These are phyloP conservation scores for Nelumbo lutea DNA, from an alignment of 164 flowering plant genomes.

Conservation along the genomic window DNA sequence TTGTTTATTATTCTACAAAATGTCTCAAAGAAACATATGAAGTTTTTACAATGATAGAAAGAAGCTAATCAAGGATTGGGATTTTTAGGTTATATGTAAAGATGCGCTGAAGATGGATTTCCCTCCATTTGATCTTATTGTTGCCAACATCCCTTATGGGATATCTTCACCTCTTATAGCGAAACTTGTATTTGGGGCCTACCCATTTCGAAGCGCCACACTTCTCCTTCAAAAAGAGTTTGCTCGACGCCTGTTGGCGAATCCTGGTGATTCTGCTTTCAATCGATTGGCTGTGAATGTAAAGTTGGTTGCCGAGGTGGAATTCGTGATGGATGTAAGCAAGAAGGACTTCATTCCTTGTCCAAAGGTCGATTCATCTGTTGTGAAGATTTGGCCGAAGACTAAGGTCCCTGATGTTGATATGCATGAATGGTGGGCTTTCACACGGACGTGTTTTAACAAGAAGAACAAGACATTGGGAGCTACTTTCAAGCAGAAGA, in stretches of 20 bases:
- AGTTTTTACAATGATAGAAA: not conserved
- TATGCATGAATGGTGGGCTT: conserved; percentile 81
- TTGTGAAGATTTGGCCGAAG: conserved; percentile 63
- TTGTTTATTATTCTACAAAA: conserved; percentile 39
- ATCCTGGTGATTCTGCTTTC: conserved; percentile 81
- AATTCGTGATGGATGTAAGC: conserved; percentile 83
- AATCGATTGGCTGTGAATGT: conserved; percentile 88
- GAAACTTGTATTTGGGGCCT: conserved; percentile 53
- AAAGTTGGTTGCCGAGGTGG: conserved; percentile 73
- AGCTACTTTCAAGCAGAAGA: conserved; percentile 87
- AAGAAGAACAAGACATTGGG: conserved; percentile 92
- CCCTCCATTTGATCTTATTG: conserved; percentile 71
- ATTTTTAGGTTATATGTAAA: conserved; percentile 51
- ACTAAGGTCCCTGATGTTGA: conserved; percentile 53
- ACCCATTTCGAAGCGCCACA: conserved; percentile 61
- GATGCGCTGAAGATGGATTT: conserved; percentile 81
- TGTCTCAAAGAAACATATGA: conserved; percentile 19
- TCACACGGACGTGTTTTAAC: conserved; percentile 71
- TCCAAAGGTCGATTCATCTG: conserved; percentile 90
- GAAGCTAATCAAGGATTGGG: not conserved
- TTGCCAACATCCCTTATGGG: conserved; percentile 85
- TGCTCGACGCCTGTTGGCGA: conserved; percentile 71
- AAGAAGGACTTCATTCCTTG: conserved; percentile 82
- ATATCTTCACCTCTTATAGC: conserved; percentile 84
- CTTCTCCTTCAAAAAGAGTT: conserved; percentile 91